Evolutionary conservation across 1,284 basidiomycete genomes (phyloP).

Genomic region (Tranzscheliella williamsii): DNA sequence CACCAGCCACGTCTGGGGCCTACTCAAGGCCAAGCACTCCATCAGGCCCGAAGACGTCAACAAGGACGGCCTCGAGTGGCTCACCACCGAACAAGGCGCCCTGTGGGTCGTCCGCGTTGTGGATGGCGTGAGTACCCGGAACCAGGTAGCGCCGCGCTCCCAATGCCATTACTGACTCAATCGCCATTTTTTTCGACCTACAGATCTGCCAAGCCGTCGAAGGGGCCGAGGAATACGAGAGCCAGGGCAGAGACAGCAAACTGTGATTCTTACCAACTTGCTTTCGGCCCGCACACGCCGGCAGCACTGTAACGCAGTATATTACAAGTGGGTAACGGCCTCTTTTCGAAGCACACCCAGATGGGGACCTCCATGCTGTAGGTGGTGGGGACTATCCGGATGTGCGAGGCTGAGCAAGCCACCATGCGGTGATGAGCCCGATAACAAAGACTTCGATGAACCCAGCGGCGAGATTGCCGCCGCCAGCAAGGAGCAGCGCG

Average conservation of each 20-base stretch:
- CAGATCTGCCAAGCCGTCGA: slow-evolving; percentile 47
- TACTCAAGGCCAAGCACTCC: slow-evolving; percentile 72
- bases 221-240: slow-evolving; percentile 42
- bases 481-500: slow-evolving; percentile 72
- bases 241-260: slow-evolving; percentile 29
- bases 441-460: slow-evolving; percentile 43
- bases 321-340: no score
- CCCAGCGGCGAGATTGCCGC: slow-evolving; percentile 66
- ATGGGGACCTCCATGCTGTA: background rate
- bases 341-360: no score
- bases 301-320: no score
- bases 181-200: background rate
- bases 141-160: background rate
- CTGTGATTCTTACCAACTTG: slow-evolving; percentile 6
- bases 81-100: slow-evolving; percentile 84
- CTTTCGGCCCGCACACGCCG: no score
- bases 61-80: slow-evolving; percentile 72
- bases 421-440: slow-evolving; percentile 41
- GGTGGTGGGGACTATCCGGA: background rate
- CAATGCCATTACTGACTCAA: background rate
- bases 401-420: slow-evolving; percentile 22
- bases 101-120: slow-evolving; percentile 87
- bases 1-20: slow-evolving; percentile 86
- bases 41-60: slow-evolving; percentile 61
- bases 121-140: slow-evolving; percentile 64